Base-by-base conservation (phyloP, 176 grass and related monocot genomes). In the Juncus inflexus region DNA sequence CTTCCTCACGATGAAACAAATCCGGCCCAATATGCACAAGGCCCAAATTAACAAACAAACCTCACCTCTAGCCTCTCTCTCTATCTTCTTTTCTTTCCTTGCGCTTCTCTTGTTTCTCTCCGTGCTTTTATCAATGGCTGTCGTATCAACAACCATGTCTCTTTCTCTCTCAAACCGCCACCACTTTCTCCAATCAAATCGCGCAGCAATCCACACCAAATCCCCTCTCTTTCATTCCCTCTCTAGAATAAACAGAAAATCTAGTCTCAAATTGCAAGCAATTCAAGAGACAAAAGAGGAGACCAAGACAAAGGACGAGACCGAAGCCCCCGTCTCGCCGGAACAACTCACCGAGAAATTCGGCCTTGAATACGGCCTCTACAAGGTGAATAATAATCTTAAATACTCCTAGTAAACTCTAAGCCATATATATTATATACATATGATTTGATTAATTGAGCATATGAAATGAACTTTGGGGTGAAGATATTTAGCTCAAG, bases 311-410 rank as follows among this genome's bases (percentile, higher is more conserved):
- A 58, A 74, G 12, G 66, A 86, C 66, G 63, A 65, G 39, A 50
- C 86, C 53, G 54, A 72, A 41, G n/a, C 68, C 37, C 36, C 75
- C 5, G 58, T 65, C 61, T 83, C 88, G 55, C 55, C 89, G 51
- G 86, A 99, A 50, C 83, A 99, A 72, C 75, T 86, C 52, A 94
- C 95, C 47, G 64, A 99, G 78, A 94, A 99, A 74, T 99, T 82
- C 49, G 89, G 95, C 36, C 89, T 99, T 64, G 89, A 99, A 80
- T 72, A 86, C 52, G 95, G 86, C 62, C 86, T 94, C 35, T 99
- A 88, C 85, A 94, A 99, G 55, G 95, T 99, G 75, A 63, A 68
- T 63, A 0, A 6, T 11, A 2, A n/a, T 38, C 5, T 4, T 43
- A 11, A 15, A 1, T 47, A 47, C 43, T 1, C 2, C 43, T 47